Conservation (phyloP, 495 filamentous ascomycete species). For the Podospora appendiculata region DNA sequence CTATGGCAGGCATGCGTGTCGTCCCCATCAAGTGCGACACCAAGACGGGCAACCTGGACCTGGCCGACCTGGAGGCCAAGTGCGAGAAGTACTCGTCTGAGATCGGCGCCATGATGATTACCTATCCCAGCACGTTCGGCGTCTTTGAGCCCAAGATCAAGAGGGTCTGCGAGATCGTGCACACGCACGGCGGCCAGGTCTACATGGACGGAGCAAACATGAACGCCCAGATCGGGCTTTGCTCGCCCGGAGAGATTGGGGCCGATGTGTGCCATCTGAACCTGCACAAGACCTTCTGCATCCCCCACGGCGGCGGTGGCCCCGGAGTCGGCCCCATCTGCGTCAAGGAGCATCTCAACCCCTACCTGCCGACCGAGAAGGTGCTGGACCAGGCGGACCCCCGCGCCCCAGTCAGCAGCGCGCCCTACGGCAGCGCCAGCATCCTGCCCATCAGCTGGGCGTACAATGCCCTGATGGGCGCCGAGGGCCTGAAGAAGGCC, state of each 20-base stretch:
- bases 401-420: constrained; percentile 68
- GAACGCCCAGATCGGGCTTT: constrained; percentile 97
- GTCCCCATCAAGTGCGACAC: constrained; percentile 88
- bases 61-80: constrained; percentile 78
- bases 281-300: constrained; percentile 98
- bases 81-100: constrained; percentile 79
- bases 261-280: constrained; percentile 98
- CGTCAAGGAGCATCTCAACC: constrained; percentile 72
- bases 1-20: constrained; percentile 97
- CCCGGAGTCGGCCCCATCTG: constrained; percentile 95
- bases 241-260: constrained; percentile 93
- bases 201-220: constrained; percentile 99
- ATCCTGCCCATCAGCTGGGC: constrained; percentile 97
- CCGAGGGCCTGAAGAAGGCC: constrained; percentile 81
- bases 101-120: constrained; percentile 95
- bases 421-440: constrained; percentile 85
- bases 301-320: constrained; percentile 93
- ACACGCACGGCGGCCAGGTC: constrained; percentile 84
- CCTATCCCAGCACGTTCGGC: constrained; percentile 94
- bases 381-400: constrained; percentile 24
- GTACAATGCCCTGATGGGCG: constrained; percentile 97
- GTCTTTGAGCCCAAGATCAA: constrained; percentile 92
- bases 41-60: constrained; percentile 83
- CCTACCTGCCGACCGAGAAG: constrained; percentile 73
- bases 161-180: constrained; percentile 78